Base-by-base conservation (phyloP, 1,284 basidiomycete genomes). In the Cutaneotrichosporon curvatum region DNA sequence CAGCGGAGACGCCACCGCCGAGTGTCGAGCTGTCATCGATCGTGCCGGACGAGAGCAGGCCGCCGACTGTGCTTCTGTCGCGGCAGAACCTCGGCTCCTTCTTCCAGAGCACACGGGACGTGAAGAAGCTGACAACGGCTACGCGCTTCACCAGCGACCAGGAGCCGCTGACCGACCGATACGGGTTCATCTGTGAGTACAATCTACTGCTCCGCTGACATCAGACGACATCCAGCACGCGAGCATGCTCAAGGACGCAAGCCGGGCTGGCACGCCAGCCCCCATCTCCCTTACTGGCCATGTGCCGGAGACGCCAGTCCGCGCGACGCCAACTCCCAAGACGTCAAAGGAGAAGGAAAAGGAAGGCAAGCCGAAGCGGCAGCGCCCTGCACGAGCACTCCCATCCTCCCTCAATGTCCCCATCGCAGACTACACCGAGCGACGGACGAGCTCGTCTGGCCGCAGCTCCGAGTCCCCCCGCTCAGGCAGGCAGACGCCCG, bases 131-230 rank as follows among this genome's bases (percentile, higher is more conserved):
- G 75, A 77, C 56, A 8, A 64, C 65, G 0, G 66, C 68, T 1
- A 65, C 79, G 47, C 72, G 66, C 31, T 78, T 79, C 37, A 78
- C 80, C 12, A 76, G 72, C 36, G 79, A 80, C 34, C 78, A 82
- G 37, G 81, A 82, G 2, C 68, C 70, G 9, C 74, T 95, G 56
- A 90, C 91, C 5, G 94, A 96, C 61, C 81, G 89, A 9, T 97
- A 88, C 64, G 94, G 94, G 0, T 97, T 97, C 73, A 85, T 95
- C 62, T 95, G 79, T 89, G 11, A 81, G 82, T 20, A 77, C 80
- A 2, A n/a, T n/a, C n/a, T 15, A 39, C 19, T 9, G 25, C 12
- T 28, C 25, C 25, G 25, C 9, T 15, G 11, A 47, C 37, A 6
- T n/a, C 77, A 69, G 83, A 85, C 57, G 87, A 83, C 73, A 87